A percentile compares a stretch with the other conserved stretches of the same genome.
phyloP scores from a whole-genome alignment of 495 filamentous ascomycete genomes.

The Pseudomonodictys pantanalensis region DNA sequence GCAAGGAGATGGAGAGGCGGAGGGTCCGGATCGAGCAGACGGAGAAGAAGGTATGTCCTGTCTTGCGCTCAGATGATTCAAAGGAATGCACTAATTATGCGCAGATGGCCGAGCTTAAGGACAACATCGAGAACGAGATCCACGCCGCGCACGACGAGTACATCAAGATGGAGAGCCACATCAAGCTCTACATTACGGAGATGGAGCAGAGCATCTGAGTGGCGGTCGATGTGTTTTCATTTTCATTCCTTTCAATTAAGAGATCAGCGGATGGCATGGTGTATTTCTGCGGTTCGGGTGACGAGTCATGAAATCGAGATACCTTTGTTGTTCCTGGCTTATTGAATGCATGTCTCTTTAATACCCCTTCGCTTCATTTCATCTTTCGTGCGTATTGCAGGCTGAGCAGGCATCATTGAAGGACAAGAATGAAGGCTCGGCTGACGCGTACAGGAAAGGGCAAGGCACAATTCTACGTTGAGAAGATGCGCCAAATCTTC shows the following conservation, averaged over 20 bases:
- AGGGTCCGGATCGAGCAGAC: conserved; percentile 93
- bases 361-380: no score
- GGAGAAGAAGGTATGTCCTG: conserved; percentile 82
- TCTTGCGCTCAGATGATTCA: neutral
- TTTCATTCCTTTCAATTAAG: neutral
- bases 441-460: no score
- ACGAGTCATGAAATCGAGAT: no score
- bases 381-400: no score
- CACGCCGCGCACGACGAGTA: conserved; percentile 86
- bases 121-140: conserved; percentile 93
- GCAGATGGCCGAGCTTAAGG: conserved; percentile 94
- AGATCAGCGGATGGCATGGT: no score
- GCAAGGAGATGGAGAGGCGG: conserved; percentile 84
- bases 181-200: conserved; percentile 95
- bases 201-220: conserved; percentile 75
- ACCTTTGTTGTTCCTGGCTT: no score
- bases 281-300: no score
- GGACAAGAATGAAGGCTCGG: no score
- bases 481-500: no score
- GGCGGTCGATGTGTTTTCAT: neutral
- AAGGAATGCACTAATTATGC: conserved; percentile 26
- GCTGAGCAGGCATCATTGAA: no score
- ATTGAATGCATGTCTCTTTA: no score
- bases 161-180: conserved; percentile 92
- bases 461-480: no score